A percentile compares a stretch with the other conserved stretches of the same genome.
Evolutionary conservation across 345 rosid genomes (phyloP).

Genomic region (Schrenkiella parvula): DNA sequence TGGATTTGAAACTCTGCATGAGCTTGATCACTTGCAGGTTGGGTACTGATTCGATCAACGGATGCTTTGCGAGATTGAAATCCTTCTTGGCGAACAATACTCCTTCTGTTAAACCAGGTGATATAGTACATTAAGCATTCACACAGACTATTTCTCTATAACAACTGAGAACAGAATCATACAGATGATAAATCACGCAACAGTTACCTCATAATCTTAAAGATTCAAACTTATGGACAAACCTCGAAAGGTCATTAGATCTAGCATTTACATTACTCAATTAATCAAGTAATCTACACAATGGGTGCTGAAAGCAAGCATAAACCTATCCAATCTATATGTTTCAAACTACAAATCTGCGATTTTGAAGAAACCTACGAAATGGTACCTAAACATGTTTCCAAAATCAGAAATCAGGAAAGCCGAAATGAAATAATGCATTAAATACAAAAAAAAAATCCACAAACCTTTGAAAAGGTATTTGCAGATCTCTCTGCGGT

Average conservation of each 20-base stretch:
- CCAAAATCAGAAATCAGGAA: not conserved
- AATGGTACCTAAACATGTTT: not conserved
- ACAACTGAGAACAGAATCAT: not conserved
- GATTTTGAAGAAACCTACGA: not conserved
- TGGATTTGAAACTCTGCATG: slow-evolving; percentile 79
- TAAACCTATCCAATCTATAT: not conserved
- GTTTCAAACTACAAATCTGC: not conserved
- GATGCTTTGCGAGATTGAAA: slow-evolving; percentile 68
- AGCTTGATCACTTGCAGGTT: slow-evolving; percentile 79
- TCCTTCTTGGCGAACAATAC: slow-evolving; percentile 80
- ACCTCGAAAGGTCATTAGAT: not conserved
- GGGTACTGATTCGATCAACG: slow-evolving; percentile 61
- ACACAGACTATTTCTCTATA: not conserved
- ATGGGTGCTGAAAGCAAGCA: not conserved
- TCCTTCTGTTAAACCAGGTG: slow-evolving; percentile 44
- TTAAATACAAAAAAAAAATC: not conserved
- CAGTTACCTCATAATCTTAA: not conserved
- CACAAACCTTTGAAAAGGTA: slow-evolving; percentile 54
- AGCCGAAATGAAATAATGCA: not conserved
- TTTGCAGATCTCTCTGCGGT: slow-evolving; percentile 49
- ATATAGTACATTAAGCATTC: not conserved
- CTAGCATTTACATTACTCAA: not conserved
- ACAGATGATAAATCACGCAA: not conserved
- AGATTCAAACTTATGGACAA: not conserved
- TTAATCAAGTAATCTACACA: not conserved